Conservation (phyloP, 768 basidiomycete species). For the Lenzites betulinus region DNA sequence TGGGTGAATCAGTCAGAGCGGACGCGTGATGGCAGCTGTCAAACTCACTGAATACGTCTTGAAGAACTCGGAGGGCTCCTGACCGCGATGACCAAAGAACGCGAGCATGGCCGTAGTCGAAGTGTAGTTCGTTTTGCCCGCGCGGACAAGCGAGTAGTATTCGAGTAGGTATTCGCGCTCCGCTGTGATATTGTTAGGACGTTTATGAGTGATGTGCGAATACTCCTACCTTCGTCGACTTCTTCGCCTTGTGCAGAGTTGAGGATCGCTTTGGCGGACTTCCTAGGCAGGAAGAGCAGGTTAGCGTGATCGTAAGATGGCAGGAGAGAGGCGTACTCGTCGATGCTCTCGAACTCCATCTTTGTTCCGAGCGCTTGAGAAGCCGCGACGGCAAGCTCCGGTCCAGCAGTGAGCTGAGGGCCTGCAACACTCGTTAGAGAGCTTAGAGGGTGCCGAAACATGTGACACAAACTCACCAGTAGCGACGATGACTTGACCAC, state of each 20-base stretch:
- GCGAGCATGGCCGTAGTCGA: conserved; percentile 27
- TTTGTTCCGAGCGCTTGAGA: conserved; percentile 26
- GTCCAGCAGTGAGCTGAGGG: conserved; percentile 25
- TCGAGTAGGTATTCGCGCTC: conserved; percentile 38
- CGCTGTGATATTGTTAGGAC: conserved; percentile 9
- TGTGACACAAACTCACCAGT: conserved; percentile 21
- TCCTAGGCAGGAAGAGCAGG: background rate
- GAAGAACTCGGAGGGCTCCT: conserved; percentile 25
- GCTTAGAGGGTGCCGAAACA: background rate
- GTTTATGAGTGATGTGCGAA: background rate
- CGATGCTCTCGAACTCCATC: conserved; percentile 30
- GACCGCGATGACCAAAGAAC: conserved; percentile 23
- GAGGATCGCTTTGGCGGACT: conserved; percentile 24
- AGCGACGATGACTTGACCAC: conserved; percentile 32
- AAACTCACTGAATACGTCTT: conserved; percentile 22
- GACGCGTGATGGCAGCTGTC: background rate
- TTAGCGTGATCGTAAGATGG: background rate
- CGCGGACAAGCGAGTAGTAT: conserved; percentile 35
- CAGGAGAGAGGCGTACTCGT: conserved; percentile 18
- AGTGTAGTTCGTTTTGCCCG: conserved; percentile 35
- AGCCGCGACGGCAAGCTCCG: conserved; percentile 30
- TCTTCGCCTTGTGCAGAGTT: conserved; percentile 24
- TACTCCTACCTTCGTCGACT: conserved; percentile 25
- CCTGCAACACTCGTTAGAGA: background rate
- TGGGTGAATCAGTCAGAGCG: background rate